Evolutionary conservation across 2,329 filamentous ascomycete species (phyloP).

Genomic region (Cordyceps tenuipes): DNA sequence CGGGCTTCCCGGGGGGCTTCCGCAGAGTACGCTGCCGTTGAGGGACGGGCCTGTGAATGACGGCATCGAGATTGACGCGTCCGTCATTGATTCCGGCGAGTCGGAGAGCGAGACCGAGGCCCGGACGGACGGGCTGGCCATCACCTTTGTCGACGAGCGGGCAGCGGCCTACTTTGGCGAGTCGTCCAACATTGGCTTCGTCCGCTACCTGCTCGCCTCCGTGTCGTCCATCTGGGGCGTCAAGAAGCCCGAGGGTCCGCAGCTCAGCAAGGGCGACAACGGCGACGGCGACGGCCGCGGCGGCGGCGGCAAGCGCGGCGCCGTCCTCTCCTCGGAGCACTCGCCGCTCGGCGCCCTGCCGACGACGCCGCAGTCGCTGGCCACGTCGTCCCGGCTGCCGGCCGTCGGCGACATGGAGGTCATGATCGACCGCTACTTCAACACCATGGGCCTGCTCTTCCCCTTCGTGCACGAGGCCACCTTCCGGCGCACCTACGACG

Average conservation of each 20-base stretch:
- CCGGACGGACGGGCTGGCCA: conserved; percentile 19
- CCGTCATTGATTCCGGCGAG: conserved; percentile 13
- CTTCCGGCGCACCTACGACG: conserved; percentile 19
- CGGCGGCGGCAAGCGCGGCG: background rate
- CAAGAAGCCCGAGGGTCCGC: background rate
- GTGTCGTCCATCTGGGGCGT: conserved; percentile 10
- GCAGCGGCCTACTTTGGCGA: conserved; percentile 17
- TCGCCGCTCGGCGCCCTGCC: conserved; percentile 7
- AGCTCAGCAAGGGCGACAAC: background rate
- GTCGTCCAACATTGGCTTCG: conserved; percentile 20
- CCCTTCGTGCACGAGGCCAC: conserved; percentile 21
- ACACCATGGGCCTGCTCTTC: conserved; percentile 22
- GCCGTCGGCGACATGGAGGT: conserved; percentile 13
- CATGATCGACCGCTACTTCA: conserved; percentile 20
- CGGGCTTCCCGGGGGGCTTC: background rate
- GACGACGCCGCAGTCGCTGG: background rate
- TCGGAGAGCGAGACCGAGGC: conserved; percentile 14
- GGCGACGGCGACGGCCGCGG: background rate
- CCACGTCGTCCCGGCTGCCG: conserved; percentile 13
- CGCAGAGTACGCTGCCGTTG: background rate
- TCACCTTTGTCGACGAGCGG: conserved; percentile 17
- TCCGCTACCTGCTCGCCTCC: conserved; percentile 14
- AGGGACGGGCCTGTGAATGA: background rate
- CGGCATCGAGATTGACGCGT: conserved; percentile 9
- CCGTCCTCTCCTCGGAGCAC: background rate